Conservation (phyloP, 2,329 filamentous ascomycete genomes). For the Chalaropsis thielavioides region DNA sequence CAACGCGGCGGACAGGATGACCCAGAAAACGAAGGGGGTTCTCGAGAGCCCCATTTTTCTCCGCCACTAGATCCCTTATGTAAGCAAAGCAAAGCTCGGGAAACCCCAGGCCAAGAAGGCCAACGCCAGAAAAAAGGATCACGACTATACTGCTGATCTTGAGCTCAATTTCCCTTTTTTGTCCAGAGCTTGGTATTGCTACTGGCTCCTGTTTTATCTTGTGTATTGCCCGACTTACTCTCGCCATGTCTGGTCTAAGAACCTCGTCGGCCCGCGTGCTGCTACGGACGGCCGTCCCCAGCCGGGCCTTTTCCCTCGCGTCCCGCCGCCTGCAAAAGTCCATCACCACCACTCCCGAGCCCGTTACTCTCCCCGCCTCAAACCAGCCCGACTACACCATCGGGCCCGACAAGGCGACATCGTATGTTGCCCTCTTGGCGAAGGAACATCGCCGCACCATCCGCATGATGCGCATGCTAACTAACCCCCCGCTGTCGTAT, state of each 20-base stretch:
- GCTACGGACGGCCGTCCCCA: background rate
- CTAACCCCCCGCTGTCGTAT: slow-evolving; percentile 6
- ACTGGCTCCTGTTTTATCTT: too few species aligned
- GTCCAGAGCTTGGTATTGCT: too few species aligned
- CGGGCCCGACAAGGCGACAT: slow-evolving; percentile 75
- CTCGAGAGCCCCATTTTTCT: background rate
- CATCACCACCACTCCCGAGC: slow-evolving; percentile 23
- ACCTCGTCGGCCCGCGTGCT: slow-evolving; percentile 4
- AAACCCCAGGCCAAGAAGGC: background rate
- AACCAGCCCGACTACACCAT: slow-evolving; percentile 73
- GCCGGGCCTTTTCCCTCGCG: slow-evolving; percentile 28
- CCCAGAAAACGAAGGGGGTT: background rate
- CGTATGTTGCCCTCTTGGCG: slow-evolving; percentile 39
- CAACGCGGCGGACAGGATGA: too few species aligned
- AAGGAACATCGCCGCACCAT: background rate
- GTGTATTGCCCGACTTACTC: too few species aligned
- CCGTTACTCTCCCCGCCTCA: slow-evolving; percentile 28
- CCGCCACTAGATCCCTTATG: background rate
- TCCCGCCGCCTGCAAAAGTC: slow-evolving; percentile 40
- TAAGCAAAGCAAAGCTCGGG: background rate
- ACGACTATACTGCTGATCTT: background rate
- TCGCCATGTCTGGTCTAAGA: slow-evolving; percentile 8
- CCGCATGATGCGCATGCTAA: background rate
- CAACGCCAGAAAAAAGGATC: slow-evolving; percentile 10
- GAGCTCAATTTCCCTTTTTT: too few species aligned